A percentile compares a stretch with the other conserved stretches of the same genome.
phyloP scores from a whole-genome alignment of 2,329 filamentous ascomycete species.

The Fusarium abutilonis region DNA sequence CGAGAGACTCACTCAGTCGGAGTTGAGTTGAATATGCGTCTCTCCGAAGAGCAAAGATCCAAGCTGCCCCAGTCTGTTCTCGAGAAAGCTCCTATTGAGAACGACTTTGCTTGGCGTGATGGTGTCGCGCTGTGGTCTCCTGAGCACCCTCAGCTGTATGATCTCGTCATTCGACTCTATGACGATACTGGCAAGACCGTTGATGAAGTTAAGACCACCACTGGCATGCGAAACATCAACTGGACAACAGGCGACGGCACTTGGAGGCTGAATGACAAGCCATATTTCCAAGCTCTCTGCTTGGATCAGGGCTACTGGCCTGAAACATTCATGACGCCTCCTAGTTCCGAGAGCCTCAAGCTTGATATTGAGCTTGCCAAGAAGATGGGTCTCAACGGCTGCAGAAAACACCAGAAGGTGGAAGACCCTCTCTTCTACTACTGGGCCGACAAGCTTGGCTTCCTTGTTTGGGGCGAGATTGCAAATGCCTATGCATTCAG shows the following conservation, averaged over 20 bases:
- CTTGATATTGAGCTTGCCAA: conserved; percentile 66
- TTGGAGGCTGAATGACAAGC: conserved; percentile 67
- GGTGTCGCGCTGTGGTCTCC: conserved; percentile 71
- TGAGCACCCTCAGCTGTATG: conserved; percentile 66
- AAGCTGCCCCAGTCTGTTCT: conserved; percentile 52
- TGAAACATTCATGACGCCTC: conserved; percentile 67
- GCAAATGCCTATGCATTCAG: conserved; percentile 72
- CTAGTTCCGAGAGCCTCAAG: conserved; percentile 57
- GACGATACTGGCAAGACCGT: conserved; percentile 54
- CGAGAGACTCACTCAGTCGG: conserved; percentile 60
- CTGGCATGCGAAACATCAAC: conserved; percentile 68
- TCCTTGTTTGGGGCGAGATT: conserved; percentile 72
- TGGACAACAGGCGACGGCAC: conserved; percentile 68
- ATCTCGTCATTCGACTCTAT: conserved; percentile 62
- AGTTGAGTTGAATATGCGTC: conserved; percentile 60
- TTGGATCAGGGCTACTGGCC: conserved; percentile 74
- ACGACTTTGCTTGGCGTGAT: conserved; percentile 59
- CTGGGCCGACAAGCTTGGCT: conserved; percentile 69
- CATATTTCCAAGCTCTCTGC: conserved; percentile 68
- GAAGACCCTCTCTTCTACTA: conserved; percentile 70
- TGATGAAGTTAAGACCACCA: conserved; percentile 68
- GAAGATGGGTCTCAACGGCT: conserved; percentile 71
- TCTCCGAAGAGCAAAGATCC: conserved; percentile 55
- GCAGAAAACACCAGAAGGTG: conserved; percentile 72
- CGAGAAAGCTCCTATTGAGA: conserved; percentile 48